Base-by-base conservation (phyloP, 2,329 filamentous ascomycete species). In the Fulvia fulva region DNA sequence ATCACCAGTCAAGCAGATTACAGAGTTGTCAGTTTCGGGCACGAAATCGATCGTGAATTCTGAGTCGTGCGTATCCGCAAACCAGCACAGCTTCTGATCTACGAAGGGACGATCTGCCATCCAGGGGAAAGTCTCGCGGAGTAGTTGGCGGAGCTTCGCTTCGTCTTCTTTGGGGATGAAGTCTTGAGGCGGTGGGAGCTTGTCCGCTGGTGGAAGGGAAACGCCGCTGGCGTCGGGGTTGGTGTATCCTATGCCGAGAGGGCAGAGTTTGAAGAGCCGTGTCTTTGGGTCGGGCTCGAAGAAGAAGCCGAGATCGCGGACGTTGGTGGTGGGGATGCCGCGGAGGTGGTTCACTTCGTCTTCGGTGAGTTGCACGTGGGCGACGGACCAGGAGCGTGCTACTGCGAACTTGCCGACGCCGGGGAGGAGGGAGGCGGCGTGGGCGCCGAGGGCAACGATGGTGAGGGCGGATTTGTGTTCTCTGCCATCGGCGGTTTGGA, bases 271-370 rank as follows among this genome's bases (percentile, higher is more conserved):
- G 45, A 87, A 71, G 4, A 86, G 69, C 22, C 79, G 78, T 0
- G 83, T 86, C 60, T 77, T 75, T 0, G 77, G 80, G 62, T 87
- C 84, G 0, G 85, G 84, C 68, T 87, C 85, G 57, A 87, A 87
- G 71, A 85, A 83, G 74, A 87, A 87, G 0, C 84, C 84, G 0
- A 87, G 72, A 60, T 87, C 84, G 1, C 84, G 78, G 1, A 81
- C 80, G 53, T 86, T 84, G 0, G 81, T 84, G 0, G 86, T 81
- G 0, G 85, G 84, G 11, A 87, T 83, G 2, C 81, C 81, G 1
- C 80, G 77, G 1, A 87, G 77, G 5, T 71, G 72, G 2, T 78
- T 76, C 0, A 80, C 78, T 68, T 87, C 84, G 0, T 78, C 76
- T 5, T 80, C 75, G 0, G 77, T 83, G 1, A 87, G 76, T 50